Percentiles rank a stretch among this genome's conserved stretches.
These are phyloP conservation scores for Globisporangium recalcitrans DNA, from an alignment of 352 stramenopile genomes.

Conservation along the genomic window DNA sequence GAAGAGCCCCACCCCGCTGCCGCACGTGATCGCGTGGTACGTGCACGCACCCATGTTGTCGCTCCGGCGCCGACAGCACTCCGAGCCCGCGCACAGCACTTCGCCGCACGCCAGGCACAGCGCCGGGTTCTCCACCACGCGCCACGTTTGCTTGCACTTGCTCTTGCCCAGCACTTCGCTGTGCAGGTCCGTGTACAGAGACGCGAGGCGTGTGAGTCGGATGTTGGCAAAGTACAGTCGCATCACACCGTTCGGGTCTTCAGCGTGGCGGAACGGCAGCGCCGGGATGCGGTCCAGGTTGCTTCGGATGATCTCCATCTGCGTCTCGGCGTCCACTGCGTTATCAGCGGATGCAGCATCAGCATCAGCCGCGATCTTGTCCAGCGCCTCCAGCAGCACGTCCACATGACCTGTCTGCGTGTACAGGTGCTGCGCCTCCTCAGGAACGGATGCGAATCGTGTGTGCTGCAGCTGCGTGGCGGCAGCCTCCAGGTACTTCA, in stretches of 20 bases:
- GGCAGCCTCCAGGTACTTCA: conserved; percentile 51
- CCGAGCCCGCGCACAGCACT: conserved; percentile 72
- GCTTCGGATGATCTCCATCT: conserved; percentile 27
- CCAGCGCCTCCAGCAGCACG: conserved; percentile 34
- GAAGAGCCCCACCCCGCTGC: conserved; percentile 66
- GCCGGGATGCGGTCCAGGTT: conserved; percentile 50
- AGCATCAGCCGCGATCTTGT: conserved; percentile 18
- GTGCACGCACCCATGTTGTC: conserved; percentile 75
- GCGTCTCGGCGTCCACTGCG: conserved; percentile 9
- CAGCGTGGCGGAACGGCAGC: conserved; percentile 47
- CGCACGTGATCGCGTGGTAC: conserved; percentile 66
- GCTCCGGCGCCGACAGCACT: conserved; percentile 67
- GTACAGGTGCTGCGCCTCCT: conserved; percentile 48
- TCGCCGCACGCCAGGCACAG: conserved; percentile 77
- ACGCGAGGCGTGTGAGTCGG: conserved; percentile 54
- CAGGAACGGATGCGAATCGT: conserved; percentile 39
- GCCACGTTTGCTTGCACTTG: conserved; percentile 69
- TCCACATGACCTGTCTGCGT: conserved; percentile 48
- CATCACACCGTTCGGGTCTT: conserved; percentile 25
- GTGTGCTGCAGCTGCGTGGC: conserved; percentile 43
- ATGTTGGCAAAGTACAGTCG: conserved; percentile 63
- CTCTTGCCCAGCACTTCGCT: conserved; percentile 61
- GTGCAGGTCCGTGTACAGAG: conserved; percentile 75
- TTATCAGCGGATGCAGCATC: not conserved
- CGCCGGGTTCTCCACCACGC: conserved; percentile 69